Percentiles rank a stretch among this genome's conserved stretches.
These are phyloP conservation scores for Schwanniomyces polymorphus DNA, from an alignment of 805 yeast genomes.

Conservation along the genomic window DNA sequence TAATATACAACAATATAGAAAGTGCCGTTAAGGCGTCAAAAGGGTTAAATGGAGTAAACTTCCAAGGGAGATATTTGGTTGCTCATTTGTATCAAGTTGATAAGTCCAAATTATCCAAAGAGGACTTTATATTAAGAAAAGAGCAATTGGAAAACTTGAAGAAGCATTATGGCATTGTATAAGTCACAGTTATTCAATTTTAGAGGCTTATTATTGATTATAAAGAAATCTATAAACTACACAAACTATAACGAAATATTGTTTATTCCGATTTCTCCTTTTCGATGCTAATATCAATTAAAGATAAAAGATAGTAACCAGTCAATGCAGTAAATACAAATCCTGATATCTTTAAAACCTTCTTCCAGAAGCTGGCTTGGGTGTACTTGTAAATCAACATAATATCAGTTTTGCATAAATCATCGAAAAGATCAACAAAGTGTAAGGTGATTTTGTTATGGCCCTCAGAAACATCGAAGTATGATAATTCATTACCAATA, in stretches of 20 bases:
- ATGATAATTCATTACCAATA: conserved; percentile 48
- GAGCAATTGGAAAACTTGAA: conserved; percentile 27
- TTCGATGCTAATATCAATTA: conserved; percentile 32
- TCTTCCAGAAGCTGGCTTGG: conserved; percentile 49
- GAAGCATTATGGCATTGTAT: conserved; percentile 8
- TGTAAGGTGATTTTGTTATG: conserved; percentile 69
- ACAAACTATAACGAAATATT: not conserved
- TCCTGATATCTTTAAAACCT: conserved; percentile 66
- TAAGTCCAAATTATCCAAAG: conserved; percentile 23
- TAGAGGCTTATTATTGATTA: not conserved
- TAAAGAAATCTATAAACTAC: not conserved
- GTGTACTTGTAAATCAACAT: conserved; percentile 65
- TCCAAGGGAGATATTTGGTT: conserved; percentile 58
- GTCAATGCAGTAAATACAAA: conserved; percentile 61
- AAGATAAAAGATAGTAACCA: conserved; percentile 47
- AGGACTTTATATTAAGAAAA: conserved; percentile 21
- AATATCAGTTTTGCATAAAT: conserved; percentile 55
- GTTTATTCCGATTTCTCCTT: conserved; percentile 5
- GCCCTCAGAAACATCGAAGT: conserved; percentile 74
- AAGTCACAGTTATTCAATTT: not conserved
- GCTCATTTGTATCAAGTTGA: conserved; percentile 50
- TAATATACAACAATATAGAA: conserved; percentile 49
- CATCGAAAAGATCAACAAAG: conserved; percentile 67
- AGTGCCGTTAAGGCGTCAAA: conserved; percentile 52
- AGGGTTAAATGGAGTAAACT: conserved; percentile 61